Evolutionary conservation across 1,284 basidiomycete genomes (phyloP), one percentile per base, ranked within the genome.

Genomic region (Gymnopus androsaceus): DNA sequence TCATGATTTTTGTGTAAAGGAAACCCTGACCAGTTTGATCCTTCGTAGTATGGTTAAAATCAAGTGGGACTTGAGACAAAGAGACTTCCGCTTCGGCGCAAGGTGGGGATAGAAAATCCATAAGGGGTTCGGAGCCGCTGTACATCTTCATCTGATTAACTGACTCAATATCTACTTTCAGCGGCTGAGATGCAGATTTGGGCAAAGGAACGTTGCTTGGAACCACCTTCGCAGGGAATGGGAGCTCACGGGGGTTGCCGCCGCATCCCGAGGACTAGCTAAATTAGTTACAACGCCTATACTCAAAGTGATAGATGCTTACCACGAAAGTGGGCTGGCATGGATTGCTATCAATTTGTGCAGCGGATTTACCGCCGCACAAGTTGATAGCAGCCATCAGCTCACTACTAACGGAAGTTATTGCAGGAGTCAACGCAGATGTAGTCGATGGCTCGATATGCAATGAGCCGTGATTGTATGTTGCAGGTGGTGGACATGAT

Each of bases 71-170:
- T n/a, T 33, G 15, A 23, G 45, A 45, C 8, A 33, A 37, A 12
- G 33, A 36, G 1, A 4, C 25, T 27, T 40, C 28, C 15, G 25
- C n/a, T 41, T 44, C 25, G 25, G 31, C 7, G 11, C 31, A 49
- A 30, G 47, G 48, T 17, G 47, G 54, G 21, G 54, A 42, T 14
- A 45, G 41, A 27, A 48, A 36, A 19, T 36, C 48, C 48, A 50
- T 55, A 11, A 36, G 40, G 30, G 47, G 40, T 15, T 50, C 38
- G 12, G 46, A 25, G 14, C 23, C 25, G 12, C 5, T 34, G 28
- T 31, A 42, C 6, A 17, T 31, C 42, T 25, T 37, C 11, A 12
- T 9, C 12, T 44, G 30, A 21, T 36, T 37, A 11, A 3, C 25
- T 27, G 8, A 45, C 21, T 28, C n/a, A 44, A 33, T n/a, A 23